Percentiles rank a stretch among this genome's conserved stretches.
These are phyloP conservation scores for Dictyostelium citrinum DNA, from an alignment of 78 protist species.

Conservation along the genomic window DNA sequence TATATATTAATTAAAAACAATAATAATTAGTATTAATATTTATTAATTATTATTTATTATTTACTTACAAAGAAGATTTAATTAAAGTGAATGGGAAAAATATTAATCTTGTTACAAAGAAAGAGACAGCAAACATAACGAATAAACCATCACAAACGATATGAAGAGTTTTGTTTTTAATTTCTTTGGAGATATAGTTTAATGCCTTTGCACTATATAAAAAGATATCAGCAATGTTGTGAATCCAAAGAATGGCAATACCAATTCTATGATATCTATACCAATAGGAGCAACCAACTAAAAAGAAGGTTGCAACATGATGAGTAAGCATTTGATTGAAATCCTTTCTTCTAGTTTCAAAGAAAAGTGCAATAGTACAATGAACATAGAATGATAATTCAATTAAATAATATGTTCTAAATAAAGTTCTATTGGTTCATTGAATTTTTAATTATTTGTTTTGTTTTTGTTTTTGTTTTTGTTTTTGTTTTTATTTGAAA, in stretches of 20 bases:
- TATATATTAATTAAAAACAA: neutral
- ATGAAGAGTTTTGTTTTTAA: neutral
- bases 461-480: neutral
- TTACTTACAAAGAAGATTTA: conserved; percentile 57
- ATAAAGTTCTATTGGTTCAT: conserved; percentile 17
- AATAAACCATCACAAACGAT: conserved; percentile 1
- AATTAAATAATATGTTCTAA: conserved; percentile 56
- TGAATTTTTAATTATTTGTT: neutral
- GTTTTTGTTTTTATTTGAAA: too few species aligned
- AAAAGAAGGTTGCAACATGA: conserved; percentile 71
- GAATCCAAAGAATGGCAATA: conserved; percentile 51
- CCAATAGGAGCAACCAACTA: conserved; percentile 61
- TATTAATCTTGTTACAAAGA: conserved; percentile 30
- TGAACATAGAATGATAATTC: conserved; percentile 66
- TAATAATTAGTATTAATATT: neutral
- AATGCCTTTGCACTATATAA: conserved; percentile 58
- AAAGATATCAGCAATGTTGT: conserved; percentile 60
- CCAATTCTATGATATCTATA: conserved; percentile 75
- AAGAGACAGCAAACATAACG: conserved; percentile 27
- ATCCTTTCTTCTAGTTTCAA: conserved; percentile 74
- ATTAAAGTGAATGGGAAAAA: conserved; percentile 50
- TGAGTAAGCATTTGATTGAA: conserved; percentile 72
- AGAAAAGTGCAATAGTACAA: conserved; percentile 62
- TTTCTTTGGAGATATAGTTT: conserved; percentile 43
- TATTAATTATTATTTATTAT: neutral